Evolutionary conservation across 129 eudicot genomes (phyloP), one percentile per base, ranked within the genome.

Genomic region (Centella asiatica): DNA sequence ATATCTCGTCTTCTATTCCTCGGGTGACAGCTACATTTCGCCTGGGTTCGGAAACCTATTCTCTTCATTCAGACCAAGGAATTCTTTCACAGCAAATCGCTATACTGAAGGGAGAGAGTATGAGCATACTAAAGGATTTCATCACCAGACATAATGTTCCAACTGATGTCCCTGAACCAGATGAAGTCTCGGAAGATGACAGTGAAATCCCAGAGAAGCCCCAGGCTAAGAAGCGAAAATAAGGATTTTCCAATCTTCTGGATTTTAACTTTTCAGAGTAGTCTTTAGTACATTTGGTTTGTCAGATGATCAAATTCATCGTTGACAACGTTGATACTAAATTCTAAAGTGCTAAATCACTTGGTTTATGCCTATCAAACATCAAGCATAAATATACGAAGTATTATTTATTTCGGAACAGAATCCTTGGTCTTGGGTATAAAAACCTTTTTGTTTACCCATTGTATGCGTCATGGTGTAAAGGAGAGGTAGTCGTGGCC

Each of bases 141-240:
- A 92, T 87, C 52, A 84, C 86, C 44, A 77, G 70, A 37, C 85
- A 84, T 76, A 92, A 92, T 28, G 85, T 85, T 19, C 92, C 90
- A 53, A 82, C 71, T 69, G 96, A 92, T 28, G 95, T 92, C 39
- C 98, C 98, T 25, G 96, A 81, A 63, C 65, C 71, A 25, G 88
- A 82, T 27, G 81, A 76, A 19, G 32, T 77, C 46, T 87, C 92
- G 12, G 95, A 83, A 48, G 99, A 87, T 28, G 98, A 90, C 18
- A 79, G 40, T 44, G 83, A 65, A 15, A 31, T 51, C 37, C 18
- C 62, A 0, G 69, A 75, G 27, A 77, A 62, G 77, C 82, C 81
- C 61, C 83, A 80, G 72, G 49, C 86, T 9, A 83, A 85, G 86
- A 89, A 83, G 64, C 71, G 31, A 37, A 74, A 78, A 59, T 78